phyloP scores from a whole-genome alignment of 306 rosid genomes.

The Ochetophila trinervis region DNA sequence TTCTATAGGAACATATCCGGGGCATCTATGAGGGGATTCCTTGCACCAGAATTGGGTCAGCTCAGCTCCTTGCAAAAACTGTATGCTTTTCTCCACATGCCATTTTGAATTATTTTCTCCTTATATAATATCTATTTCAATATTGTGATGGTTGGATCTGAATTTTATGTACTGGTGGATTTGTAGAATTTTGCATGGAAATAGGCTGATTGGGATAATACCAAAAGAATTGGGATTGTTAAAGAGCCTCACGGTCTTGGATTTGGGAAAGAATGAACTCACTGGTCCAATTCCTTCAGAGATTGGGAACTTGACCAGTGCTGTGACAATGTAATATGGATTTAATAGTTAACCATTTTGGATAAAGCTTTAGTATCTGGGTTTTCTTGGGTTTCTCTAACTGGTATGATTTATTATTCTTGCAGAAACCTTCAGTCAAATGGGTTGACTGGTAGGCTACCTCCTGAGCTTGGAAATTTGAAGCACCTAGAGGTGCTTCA shows the following conservation, averaged over 20 bases:
- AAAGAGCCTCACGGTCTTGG: slow-evolving; percentile 63
- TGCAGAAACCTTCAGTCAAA: slow-evolving; percentile 81
- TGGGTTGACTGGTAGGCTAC: slow-evolving; percentile 64
- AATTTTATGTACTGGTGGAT: slow-evolving; percentile 22
- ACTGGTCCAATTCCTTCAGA: slow-evolving; percentile 84
- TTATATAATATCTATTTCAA: slow-evolving; percentile 9
- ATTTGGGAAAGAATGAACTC: slow-evolving; percentile 80
- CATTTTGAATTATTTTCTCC: neutral
- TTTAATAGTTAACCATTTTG: slow-evolving; percentile 19
- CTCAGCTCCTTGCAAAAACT: slow-evolving; percentile 72
- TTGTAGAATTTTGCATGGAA: slow-evolving; percentile 68
- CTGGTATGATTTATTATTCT: slow-evolving; percentile 27
- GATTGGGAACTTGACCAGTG: slow-evolving; percentile 59
- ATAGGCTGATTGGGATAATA: slow-evolving; percentile 70
- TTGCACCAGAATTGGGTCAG: slow-evolving; percentile 75
- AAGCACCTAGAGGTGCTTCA: slow-evolving; percentile 59
- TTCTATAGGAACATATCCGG: slow-evolving; percentile 76
- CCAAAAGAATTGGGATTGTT: slow-evolving; percentile 76
- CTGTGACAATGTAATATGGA: slow-evolving; percentile 60
- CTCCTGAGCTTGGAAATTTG: slow-evolving; percentile 67
- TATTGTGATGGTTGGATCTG: slow-evolving; percentile 21
- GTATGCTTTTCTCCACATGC: slow-evolving; percentile 42
- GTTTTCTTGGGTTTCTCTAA: slow-evolving; percentile 16
- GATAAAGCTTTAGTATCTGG: slow-evolving; percentile 10
- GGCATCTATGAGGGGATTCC: slow-evolving; percentile 66